phyloP scores from a whole-genome alignment of 352 stramenopile genomes.

The Globisporangium sylvaticum region DNA sequence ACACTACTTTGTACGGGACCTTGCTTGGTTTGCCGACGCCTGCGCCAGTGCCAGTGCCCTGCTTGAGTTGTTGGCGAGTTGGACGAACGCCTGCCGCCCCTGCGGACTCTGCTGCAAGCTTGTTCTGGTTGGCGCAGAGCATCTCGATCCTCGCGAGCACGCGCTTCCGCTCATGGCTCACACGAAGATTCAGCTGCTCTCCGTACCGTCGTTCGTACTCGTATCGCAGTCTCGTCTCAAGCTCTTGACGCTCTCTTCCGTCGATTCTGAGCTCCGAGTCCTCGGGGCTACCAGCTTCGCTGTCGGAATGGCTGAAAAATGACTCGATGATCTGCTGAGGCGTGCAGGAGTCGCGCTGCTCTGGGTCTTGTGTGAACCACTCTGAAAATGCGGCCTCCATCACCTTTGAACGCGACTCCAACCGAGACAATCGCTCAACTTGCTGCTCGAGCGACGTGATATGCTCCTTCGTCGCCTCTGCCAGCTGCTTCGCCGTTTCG shows the following conservation, averaged over 20 bases:
- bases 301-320: constrained; percentile 13
- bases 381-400: constrained; percentile 1
- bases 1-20: constrained; percentile 24
- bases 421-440: constrained; percentile 12
- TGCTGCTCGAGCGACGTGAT: constrained; percentile 23
- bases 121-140: constrained; percentile 23
- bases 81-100: neutral
- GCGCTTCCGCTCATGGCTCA: constrained; percentile 52
- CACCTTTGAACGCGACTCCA: neutral
- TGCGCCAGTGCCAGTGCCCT: constrained; percentile 4
- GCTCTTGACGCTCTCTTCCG: constrained; percentile 11
- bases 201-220: constrained; percentile 52
- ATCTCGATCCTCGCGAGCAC: constrained; percentile 49
- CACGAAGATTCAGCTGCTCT: constrained; percentile 46
- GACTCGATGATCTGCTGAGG: constrained; percentile 21
- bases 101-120: constrained; percentile 5
- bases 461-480: constrained; percentile 25
- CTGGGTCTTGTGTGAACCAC: constrained; percentile 4
- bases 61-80: constrained; percentile 1
- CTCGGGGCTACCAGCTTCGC: neutral
- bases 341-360: neutral
- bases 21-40: neutral
- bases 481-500: constrained; percentile 30
- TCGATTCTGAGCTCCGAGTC: neutral
- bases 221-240: constrained; percentile 33